Base-by-base conservation (phyloP, 352 stramenopile species). In the Achlya hypogyna region DNA sequence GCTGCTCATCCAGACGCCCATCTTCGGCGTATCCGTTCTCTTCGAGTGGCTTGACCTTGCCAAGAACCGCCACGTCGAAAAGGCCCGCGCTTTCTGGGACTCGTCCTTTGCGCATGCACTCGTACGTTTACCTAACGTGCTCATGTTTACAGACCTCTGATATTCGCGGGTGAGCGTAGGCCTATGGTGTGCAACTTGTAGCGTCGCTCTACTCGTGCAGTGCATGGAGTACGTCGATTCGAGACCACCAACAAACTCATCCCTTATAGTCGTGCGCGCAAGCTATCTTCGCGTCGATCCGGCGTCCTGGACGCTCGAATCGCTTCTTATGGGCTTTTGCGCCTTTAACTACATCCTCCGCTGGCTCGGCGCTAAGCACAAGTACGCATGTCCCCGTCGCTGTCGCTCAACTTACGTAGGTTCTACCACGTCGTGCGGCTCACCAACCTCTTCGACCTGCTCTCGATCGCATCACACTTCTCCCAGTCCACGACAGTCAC, bases 401-500 rank as follows among this genome's bases (percentile, higher is more conserved):
- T 45, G 32, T 23, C 51, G 25, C 32, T 34, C 29, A 53, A 63
- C 53, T 27, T n/a, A 2, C 18, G 2, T 58, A 67, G 60, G 51
- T 49, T 67, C 12, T 67, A 67, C 27, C 60, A 67, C 27, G 23
- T 28, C 29, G 60, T 91, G 20, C 64, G 82, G 49, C 72, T 91
- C 23, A 77, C 90, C 68, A 87, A 79, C 53, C 58, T 93, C 31
- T 89, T 95, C 52, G 86, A 95, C 65, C 69, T 95, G 62, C 64
- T 95, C 22, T 89, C 86, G 49, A 59, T 93, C 10, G 80, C 92
- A 34, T 89, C 86, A 29, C 86, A 93, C 71, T 95, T 95, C 45
- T 87, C 81, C 9, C 79, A 90, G 71, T 77, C 87, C 70, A 91
- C 82, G n/a, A 52, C 51, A n/a, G n/a, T n/a, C n/a, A n/a, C n/a